These are phyloP conservation scores for Chenopodium berlandieri DNA, from an alignment of 148 eudicot species.

Conservation along the genomic window DNA sequence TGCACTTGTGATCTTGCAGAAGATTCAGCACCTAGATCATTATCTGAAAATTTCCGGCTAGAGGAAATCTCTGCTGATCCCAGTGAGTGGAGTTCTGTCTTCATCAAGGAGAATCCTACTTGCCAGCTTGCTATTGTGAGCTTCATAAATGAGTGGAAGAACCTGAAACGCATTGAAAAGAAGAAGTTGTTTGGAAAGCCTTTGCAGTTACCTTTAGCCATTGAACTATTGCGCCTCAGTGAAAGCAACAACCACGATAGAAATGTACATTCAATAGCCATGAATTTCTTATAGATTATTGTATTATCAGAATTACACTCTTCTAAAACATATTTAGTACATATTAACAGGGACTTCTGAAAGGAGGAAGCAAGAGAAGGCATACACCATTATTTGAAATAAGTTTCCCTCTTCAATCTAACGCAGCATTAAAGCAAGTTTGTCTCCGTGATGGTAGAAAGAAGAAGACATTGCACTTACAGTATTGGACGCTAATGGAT, in stretches of 20 bases:
- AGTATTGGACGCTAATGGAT: constrained; percentile 61
- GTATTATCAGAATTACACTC: background rate
- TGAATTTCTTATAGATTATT: background rate
- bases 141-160: constrained; percentile 74
- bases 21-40: constrained; percentile 68
- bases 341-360: constrained; percentile 68
- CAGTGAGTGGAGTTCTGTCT: constrained; percentile 27
- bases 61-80: constrained; percentile 59
- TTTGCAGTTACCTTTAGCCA: constrained; percentile 78
- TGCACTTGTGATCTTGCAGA: constrained; percentile 64
- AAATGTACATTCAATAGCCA: constrained; percentile 42
- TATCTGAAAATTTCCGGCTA: constrained; percentile 68
- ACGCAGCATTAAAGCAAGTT: constrained; percentile 70
- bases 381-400: constrained; percentile 68
- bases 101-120: constrained; percentile 42
- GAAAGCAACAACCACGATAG: constrained; percentile 74
- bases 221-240: constrained; percentile 67
- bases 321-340: background rate
- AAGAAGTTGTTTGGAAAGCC: constrained; percentile 72
- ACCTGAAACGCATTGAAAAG: constrained; percentile 61
- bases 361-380: constrained; percentile 74
- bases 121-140: constrained; percentile 52
- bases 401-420: constrained; percentile 55
- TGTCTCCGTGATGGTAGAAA: constrained; percentile 40
- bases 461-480: constrained; percentile 54